Conservation (phyloP, 306 rosid species). For the Elaeagnus macrophylla region DNA sequence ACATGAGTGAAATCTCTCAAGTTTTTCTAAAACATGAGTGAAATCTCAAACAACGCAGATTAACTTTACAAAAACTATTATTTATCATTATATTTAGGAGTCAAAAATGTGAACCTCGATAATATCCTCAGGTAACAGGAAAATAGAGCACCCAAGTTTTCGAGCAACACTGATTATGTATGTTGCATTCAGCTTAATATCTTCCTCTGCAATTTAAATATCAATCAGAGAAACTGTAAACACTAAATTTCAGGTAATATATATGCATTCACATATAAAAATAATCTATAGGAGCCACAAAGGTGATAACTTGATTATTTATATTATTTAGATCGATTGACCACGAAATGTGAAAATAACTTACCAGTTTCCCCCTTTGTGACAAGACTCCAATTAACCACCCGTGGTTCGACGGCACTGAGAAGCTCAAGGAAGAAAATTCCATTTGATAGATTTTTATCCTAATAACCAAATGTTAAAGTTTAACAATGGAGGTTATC, state of each 20-base stretch:
- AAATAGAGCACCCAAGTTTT: constrained; percentile 95
- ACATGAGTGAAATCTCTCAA: no score
- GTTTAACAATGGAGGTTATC: constrained; percentile 11
- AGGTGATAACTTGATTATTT: constrained; percentile 11
- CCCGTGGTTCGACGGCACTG: constrained; percentile 93
- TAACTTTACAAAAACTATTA: no score
- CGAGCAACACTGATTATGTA: constrained; percentile 97
- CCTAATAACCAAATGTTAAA: constrained; percentile 38
- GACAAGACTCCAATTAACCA: constrained; percentile 94
- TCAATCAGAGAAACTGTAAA: constrained; percentile 2
- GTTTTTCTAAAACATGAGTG: no score
- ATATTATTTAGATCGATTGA: not conserved
- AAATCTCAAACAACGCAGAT: no score
- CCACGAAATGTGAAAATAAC: constrained; percentile 16
- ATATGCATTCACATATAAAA: constrained; percentile 8
- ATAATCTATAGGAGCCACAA: constrained; percentile 10
- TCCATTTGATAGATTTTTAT: constrained; percentile 79
- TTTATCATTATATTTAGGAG: no score
- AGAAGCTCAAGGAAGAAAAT: constrained; percentile 95
- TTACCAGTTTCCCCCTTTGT: constrained; percentile 92
- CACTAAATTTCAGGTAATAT: constrained; percentile 6
- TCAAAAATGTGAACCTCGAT: constrained; percentile 55
- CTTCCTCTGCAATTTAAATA: constrained; percentile 64
- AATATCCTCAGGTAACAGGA: constrained; percentile 94
- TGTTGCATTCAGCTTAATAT: constrained; percentile 91